A percentile compares a stretch with the other conserved stretches of the same genome.
phyloP scores from a whole-genome alignment of 2,329 filamentous ascomycete genomes.

The Fonsecaea monophora region DNA sequence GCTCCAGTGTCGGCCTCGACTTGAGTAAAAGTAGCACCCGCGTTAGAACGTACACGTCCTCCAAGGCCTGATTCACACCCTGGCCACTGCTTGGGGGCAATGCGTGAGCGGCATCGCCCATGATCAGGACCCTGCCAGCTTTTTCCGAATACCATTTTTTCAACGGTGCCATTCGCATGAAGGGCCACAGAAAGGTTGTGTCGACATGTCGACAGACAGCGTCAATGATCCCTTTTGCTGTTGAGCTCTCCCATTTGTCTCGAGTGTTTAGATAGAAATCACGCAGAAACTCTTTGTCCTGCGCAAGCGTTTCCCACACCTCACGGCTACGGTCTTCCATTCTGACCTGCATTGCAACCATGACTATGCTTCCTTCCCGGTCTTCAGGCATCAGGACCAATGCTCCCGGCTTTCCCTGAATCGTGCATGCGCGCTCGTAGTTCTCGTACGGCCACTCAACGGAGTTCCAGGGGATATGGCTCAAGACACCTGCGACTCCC shows the following conservation, averaged over 20 bases:
- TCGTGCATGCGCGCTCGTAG: slow-evolving; percentile 45
- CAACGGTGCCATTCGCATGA: slow-evolving; percentile 57
- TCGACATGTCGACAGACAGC: slow-evolving; percentile 27
- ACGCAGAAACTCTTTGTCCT: slow-evolving; percentile 41
- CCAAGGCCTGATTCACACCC: slow-evolving; percentile 62
- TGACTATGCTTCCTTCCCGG: slow-evolving; percentile 43
- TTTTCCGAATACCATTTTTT: slow-evolving; percentile 58
- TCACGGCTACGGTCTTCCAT: slow-evolving; percentile 43
- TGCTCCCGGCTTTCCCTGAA: slow-evolving; percentile 46
- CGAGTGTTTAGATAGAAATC: slow-evolving; percentile 25
- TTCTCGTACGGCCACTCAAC: slow-evolving; percentile 24
- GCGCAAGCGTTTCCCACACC: slow-evolving; percentile 45
- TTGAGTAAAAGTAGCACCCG: slow-evolving; percentile 51
- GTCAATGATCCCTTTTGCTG: slow-evolving; percentile 47
- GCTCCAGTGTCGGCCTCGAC: slow-evolving; percentile 34
- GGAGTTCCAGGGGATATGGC: slow-evolving; percentile 40
- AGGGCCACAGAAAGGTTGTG: slow-evolving; percentile 54
- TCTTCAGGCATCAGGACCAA: slow-evolving; percentile 50
- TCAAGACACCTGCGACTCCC: slow-evolving; percentile 52
- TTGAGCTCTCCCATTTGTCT: slow-evolving; percentile 43
- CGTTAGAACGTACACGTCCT: slow-evolving; percentile 59
- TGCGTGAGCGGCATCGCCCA: slow-evolving; percentile 66
- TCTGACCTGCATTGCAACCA: slow-evolving; percentile 47
- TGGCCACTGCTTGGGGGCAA: slow-evolving; percentile 61
- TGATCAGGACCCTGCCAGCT: slow-evolving; percentile 55